These are phyloP conservation scores for Sedum album DNA, from an alignment of 164 flowering plant genomes.

Conservation along the genomic window DNA sequence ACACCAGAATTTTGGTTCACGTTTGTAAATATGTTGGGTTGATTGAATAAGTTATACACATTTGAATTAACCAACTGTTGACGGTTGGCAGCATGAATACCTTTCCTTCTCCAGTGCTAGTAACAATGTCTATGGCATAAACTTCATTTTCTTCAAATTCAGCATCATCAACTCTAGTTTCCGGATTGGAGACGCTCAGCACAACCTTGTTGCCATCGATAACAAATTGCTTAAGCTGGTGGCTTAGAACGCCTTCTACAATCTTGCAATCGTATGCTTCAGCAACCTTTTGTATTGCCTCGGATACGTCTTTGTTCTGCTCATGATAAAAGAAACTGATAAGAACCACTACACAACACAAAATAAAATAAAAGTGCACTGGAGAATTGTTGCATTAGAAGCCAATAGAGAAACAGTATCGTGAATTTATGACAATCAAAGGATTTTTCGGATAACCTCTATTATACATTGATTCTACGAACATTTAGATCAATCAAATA, in stretches of 20 bases:
- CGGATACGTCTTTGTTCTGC: slow-evolving; percentile 94
- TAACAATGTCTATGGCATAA: too few species aligned
- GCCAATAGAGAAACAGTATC: too few species aligned
- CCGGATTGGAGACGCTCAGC: slow-evolving; percentile 64
- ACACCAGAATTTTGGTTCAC: slow-evolving; percentile 89
- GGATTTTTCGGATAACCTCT: not conserved
- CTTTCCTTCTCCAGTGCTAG: too few species aligned
- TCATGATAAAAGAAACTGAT: slow-evolving; percentile 1
- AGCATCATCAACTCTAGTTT: too few species aligned
- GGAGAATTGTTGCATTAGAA: not conserved
- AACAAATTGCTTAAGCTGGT: too few species aligned
- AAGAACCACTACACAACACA: not conserved
- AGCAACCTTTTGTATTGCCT: slow-evolving; percentile 95
- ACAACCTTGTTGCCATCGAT: slow-evolving; percentile 85
- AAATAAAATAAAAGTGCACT: not conserved
- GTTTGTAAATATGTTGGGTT: slow-evolving; percentile 90
- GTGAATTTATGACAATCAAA: not conserved
- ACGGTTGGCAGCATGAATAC: too few species aligned
- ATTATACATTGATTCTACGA: too few species aligned
- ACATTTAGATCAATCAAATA: too few species aligned
- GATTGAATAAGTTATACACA: not conserved
- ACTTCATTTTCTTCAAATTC: too few species aligned
- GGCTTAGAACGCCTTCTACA: too few species aligned
- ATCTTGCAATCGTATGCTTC: slow-evolving; percentile 95
- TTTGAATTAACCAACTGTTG: slow-evolving; percentile 48